These are phyloP conservation scores for Hyphodiscus sp. DNA, from an alignment of 2,329 filamentous ascomycete species.

Conservation along the genomic window DNA sequence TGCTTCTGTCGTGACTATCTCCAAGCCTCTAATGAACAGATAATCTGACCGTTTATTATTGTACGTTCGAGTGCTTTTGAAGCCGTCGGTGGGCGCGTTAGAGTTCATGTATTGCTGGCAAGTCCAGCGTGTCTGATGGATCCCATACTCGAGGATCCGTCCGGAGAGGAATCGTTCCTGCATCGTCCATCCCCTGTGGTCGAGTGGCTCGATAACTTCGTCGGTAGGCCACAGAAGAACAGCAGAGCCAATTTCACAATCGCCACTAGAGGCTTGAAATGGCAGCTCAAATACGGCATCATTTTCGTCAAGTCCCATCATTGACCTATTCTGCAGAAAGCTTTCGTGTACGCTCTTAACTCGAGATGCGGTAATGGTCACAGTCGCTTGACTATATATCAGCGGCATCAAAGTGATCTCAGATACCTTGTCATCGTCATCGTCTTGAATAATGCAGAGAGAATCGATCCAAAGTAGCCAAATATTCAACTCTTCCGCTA, in stretches of 20 bases:
- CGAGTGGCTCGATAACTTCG: background rate
- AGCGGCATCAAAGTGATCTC: background rate
- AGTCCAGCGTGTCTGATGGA: background rate
- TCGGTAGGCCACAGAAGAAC: background rate
- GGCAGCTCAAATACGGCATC: background rate
- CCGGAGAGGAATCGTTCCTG: background rate
- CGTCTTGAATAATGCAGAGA: background rate
- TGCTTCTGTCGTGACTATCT: background rate
- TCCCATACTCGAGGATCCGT: background rate
- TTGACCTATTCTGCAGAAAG: background rate
- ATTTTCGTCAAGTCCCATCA: background rate
- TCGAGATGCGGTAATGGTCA: background rate
- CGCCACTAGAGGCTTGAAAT: background rate
- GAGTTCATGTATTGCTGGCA: background rate
- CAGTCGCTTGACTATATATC: background rate
- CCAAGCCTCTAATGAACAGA: background rate
- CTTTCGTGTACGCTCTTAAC: background rate
- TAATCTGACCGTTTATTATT: background rate
- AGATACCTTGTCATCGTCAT: background rate
- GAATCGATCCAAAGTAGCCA: background rate
- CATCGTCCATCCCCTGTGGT: background rate
- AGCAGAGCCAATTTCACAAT: background rate
- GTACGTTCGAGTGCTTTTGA: background rate
- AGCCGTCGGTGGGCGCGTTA: background rate
- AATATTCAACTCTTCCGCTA: background rate